Evolutionary conservation across 495 filamentous ascomycete genomes (phyloP).

Genomic region (Talaromyces borbonicus): DNA sequence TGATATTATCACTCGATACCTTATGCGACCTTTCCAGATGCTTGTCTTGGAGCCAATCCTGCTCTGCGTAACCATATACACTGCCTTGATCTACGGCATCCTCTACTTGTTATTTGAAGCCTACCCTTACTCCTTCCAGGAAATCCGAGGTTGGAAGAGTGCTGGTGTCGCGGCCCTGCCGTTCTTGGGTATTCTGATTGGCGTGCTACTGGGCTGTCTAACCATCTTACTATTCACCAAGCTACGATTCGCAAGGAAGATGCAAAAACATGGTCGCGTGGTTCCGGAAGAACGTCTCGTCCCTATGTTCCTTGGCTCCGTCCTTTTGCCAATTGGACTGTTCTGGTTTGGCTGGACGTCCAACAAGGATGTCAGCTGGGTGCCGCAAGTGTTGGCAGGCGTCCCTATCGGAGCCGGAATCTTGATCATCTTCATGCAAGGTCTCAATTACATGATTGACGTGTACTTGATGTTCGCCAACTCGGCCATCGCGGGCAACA

Average conservation of each 20-base stretch:
- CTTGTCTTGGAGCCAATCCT: slow-evolving; percentile 52
- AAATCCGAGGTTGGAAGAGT: slow-evolving; percentile 40
- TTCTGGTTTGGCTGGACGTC: slow-evolving; percentile 61
- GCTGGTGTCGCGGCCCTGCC: slow-evolving; percentile 43
- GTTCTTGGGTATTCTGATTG: slow-evolving; percentile 50
- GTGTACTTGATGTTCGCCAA: slow-evolving; percentile 50
- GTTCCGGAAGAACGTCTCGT: slow-evolving; percentile 50
- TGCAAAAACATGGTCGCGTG: slow-evolving; percentile 36
- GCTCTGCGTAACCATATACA: slow-evolving; percentile 40
- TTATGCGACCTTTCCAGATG: slow-evolving; percentile 52
- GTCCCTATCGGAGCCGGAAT: slow-evolving; percentile 45
- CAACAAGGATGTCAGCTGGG: slow-evolving; percentile 30
- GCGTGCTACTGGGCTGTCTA: slow-evolving; percentile 38
- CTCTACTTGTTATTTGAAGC: slow-evolving; percentile 55
- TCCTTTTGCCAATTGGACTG: slow-evolving; percentile 46
- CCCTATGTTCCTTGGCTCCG: slow-evolving; percentile 46
- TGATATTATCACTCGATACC: slow-evolving; percentile 39
- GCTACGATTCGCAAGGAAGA: slow-evolving; percentile 40
- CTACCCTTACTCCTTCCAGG: slow-evolving; percentile 48
- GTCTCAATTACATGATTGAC: slow-evolving; percentile 56
- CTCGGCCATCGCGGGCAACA: slow-evolving; percentile 59
- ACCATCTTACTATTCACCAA: slow-evolving; percentile 42
- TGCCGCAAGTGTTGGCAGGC: slow-evolving; percentile 39
- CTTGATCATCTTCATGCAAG: slow-evolving; percentile 47
- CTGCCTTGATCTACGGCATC: slow-evolving; percentile 48